A percentile compares a stretch with the other conserved stretches of the same genome.
Evolutionary conservation across 2,329 filamentous ascomycete species (phyloP).

Genomic region (Plectosphaerella cucumerina): DNA sequence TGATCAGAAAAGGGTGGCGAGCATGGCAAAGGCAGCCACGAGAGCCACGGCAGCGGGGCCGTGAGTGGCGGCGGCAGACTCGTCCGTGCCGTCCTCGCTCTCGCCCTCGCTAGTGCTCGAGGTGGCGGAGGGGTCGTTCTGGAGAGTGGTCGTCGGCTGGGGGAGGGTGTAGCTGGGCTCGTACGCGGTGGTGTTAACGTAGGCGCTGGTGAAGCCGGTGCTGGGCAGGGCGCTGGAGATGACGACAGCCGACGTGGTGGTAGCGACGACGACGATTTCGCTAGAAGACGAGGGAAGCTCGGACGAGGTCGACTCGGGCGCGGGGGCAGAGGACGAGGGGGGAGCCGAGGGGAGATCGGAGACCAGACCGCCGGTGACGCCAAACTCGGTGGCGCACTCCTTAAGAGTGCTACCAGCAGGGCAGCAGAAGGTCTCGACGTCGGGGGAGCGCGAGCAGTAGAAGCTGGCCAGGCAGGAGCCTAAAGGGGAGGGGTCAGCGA

Average conservation of each 20-base stretch:
- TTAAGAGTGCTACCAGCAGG: constrained; percentile 48
- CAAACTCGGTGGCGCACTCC: constrained; percentile 49
- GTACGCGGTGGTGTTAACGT: neutral
- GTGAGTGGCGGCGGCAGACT: constrained; percentile 5
- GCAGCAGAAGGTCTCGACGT: constrained; percentile 55
- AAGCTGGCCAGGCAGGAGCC: constrained; percentile 58
- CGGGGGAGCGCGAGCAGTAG: constrained; percentile 56
- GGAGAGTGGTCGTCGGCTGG: neutral
- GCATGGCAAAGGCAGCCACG: constrained; percentile 10
- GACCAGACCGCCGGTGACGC: constrained; percentile 43
- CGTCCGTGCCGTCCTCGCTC: neutral
- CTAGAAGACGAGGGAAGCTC: constrained; percentile 39
- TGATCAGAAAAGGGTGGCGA: constrained; percentile 9
- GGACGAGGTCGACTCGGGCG: constrained; percentile 48
- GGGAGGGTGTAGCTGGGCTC: neutral
- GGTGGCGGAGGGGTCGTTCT: constrained; percentile 6
- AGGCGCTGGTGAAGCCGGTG: neutral
- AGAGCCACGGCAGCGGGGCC: constrained; percentile 9
- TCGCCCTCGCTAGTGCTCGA: neutral
- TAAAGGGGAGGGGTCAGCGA: constrained; percentile 18
- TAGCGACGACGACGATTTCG: neutral
- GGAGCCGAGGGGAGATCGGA: constrained; percentile 37
- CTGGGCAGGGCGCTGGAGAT: constrained; percentile 1
- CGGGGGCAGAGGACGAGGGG: constrained; percentile 45
- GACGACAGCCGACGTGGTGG: neutral